Percentiles rank a stretch among this genome's conserved stretches.
These are phyloP conservation scores for Biscogniauxia sp. DNA, from an alignment of 2,329 filamentous ascomycete species.

Conservation along the genomic window DNA sequence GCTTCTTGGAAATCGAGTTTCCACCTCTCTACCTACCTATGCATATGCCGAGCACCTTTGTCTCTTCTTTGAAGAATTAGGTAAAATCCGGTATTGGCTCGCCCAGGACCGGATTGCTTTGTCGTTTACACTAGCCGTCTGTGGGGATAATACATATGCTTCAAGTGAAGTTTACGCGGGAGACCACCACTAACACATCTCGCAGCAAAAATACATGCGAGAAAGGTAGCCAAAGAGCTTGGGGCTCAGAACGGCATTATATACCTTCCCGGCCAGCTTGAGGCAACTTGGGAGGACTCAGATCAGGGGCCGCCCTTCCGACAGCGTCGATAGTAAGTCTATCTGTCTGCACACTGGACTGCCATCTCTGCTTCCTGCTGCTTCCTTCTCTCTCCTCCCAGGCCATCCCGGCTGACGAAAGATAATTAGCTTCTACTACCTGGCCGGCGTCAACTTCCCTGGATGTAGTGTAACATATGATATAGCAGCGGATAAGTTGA, in stretches of 20 bases:
- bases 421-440: constrained; percentile 55
- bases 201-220: constrained; percentile 55
- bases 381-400: neutral
- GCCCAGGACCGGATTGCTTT: neutral
- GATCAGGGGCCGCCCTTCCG: constrained; percentile 56
- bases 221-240: constrained; percentile 53
- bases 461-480: constrained; percentile 58
- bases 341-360: too few species aligned
- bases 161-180: neutral
- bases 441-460: constrained; percentile 53
- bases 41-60: neutral
- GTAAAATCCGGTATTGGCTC: too few species aligned
- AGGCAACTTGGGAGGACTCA: constrained; percentile 55
- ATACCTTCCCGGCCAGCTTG: constrained; percentile 53
- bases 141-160: neutral
- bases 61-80: too few species aligned
- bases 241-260: constrained; percentile 50
- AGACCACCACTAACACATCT: constrained; percentile 5
- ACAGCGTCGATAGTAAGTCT: constrained; percentile 56
- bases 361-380: neutral
- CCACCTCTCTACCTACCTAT: neutral
- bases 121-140: neutral
- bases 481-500: constrained; percentile 58
- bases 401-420: neutral
- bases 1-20: neutral